A percentile compares a stretch with the other conserved stretches of the same genome.
Evolutionary conservation across 305 asterid species (phyloP).

Genomic region (Solanum aculeatissimum): DNA sequence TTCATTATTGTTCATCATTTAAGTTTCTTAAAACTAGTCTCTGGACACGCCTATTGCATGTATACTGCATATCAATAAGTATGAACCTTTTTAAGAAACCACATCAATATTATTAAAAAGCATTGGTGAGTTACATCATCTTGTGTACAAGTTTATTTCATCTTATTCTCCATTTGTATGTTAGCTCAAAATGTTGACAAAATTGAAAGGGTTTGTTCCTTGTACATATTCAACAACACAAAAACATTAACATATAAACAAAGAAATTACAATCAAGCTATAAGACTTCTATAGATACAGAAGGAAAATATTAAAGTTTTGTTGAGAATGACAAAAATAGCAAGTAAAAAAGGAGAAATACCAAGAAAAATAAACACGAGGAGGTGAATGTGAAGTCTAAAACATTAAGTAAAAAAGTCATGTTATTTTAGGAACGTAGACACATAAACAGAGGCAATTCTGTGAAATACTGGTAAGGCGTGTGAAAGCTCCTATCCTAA

Average conservation of each 20-base stretch:
- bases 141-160: background rate
- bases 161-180: background rate
- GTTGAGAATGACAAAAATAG: background rate
- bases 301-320: background rate
- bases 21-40: background rate
- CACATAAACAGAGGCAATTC: background rate
- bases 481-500: background rate
- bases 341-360: background rate
- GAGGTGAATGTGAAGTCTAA: background rate
- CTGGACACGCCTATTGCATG: no score
- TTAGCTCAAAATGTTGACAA: background rate
- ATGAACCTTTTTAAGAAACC: no score
- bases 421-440: background rate
- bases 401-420: background rate
- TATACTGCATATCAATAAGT: no score
- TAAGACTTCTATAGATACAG: background rate
- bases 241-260: background rate
- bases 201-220: background rate
- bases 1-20: background rate
- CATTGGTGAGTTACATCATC: background rate
- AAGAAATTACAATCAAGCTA: background rate
- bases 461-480: background rate
- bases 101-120: no score
- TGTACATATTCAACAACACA: background rate
- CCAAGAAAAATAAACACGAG: background rate